These are phyloP conservation scores for Odontarrhena argentea DNA, from an alignment of 345 rosid species.

Conservation along the genomic window DNA sequence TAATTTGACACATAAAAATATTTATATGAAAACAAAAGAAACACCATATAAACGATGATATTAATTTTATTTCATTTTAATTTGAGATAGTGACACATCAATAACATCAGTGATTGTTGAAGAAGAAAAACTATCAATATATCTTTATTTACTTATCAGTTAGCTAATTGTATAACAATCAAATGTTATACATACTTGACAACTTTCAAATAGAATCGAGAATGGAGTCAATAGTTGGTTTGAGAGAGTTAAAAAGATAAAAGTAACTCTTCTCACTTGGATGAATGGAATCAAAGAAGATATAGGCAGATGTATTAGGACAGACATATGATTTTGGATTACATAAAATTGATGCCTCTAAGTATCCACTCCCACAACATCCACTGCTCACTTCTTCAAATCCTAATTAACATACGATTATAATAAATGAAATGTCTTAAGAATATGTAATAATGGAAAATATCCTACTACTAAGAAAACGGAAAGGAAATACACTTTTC, in stretches of 20 bases:
- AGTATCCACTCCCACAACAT: slow-evolving; percentile 78
- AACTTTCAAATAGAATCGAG: slow-evolving; percentile 4
- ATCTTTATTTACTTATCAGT: neutral
- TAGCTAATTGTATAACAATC: neutral
- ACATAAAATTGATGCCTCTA: slow-evolving; percentile 62
- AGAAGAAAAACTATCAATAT: neutral
- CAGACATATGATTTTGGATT: slow-evolving; percentile 66
- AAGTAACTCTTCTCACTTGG: slow-evolving; percentile 66
- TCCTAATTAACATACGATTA: slow-evolving; percentile 41
- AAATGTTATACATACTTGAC: neutral
- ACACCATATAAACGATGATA: too few species aligned
- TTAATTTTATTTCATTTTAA: too few species aligned
- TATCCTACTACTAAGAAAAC: neutral
- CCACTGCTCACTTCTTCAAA: slow-evolving; percentile 63
- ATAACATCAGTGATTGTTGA: neutral
- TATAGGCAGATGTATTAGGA: slow-evolving; percentile 64
- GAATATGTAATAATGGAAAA: neutral
- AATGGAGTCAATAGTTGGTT: slow-evolving; percentile 42
- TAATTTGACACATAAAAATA: too few species aligned
- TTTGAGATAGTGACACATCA: neutral
- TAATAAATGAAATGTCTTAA: neutral
- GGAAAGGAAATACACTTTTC: too few species aligned
- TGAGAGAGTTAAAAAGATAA: slow-evolving; percentile 41
- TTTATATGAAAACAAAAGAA: too few species aligned
- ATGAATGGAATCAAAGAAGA: slow-evolving; percentile 86